A percentile compares a stretch with the other conserved stretches of the same genome.
Conservation (phyloP, 805 yeast genomes). For the Saturnispora sanitii region DNA sequence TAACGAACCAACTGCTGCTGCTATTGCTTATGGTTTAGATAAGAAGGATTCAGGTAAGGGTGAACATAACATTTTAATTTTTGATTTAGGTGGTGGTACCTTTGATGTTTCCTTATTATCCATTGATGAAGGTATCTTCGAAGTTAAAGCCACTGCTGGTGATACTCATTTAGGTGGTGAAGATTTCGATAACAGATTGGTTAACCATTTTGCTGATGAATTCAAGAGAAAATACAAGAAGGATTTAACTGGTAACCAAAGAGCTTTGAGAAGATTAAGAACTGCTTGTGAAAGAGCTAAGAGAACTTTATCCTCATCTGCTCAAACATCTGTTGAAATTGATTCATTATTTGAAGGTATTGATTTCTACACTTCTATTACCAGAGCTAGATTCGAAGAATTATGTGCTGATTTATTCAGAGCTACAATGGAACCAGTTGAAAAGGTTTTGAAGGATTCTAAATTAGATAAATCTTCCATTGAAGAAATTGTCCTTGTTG, state of each 20-base stretch:
- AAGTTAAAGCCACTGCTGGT: slow-evolving; percentile 90
- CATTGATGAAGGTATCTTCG: slow-evolving; percentile 93
- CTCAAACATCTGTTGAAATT: slow-evolving; percentile 91
- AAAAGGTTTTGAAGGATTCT: slow-evolving; percentile 85
- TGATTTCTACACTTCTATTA: slow-evolving; percentile 91
- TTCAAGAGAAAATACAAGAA: slow-evolving; percentile 97
- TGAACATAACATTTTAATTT: slow-evolving; percentile 74
- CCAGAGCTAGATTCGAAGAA: slow-evolving; percentile 98
- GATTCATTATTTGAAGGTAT: slow-evolving; percentile 93
- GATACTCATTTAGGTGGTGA: slow-evolving; percentile 97
- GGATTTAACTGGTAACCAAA: slow-evolving; percentile 85
- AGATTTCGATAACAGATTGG: slow-evolving; percentile 95
- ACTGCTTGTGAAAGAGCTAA: slow-evolving; percentile 98
- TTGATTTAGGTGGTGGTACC: slow-evolving; percentile 97
- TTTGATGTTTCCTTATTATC: slow-evolving; percentile 89
- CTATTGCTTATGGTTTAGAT: slow-evolving; percentile 92
- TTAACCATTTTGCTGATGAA: slow-evolving; percentile 86
- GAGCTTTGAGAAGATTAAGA: slow-evolving; percentile 96
- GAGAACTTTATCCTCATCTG: slow-evolving; percentile 94
- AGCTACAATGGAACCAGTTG: slow-evolving; percentile 91
- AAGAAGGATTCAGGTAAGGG: slow-evolving; percentile 67
- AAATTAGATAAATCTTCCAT: slow-evolving; percentile 84
- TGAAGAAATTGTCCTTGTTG: slow-evolving; percentile 88
- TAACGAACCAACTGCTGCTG: slow-evolving; percentile 97
- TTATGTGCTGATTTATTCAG: slow-evolving; percentile 90